These are phyloP conservation scores for Candida pseudoviswanathii DNA, from an alignment of 1,139 yeast genomes.

Conservation along the genomic window DNA sequence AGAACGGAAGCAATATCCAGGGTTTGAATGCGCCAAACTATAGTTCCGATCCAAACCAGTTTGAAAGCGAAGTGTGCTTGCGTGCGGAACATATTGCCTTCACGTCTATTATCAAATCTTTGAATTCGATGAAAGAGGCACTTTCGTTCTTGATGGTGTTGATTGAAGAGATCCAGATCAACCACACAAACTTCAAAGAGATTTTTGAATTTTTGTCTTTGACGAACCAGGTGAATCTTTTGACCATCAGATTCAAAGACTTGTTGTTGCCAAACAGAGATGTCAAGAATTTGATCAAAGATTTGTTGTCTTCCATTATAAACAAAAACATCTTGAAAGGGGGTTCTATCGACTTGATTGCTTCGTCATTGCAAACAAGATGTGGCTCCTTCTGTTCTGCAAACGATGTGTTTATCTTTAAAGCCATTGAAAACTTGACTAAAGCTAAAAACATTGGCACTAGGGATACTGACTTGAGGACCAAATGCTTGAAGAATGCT, in stretches of 20 bases:
- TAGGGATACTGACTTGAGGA: slow-evolving; percentile 69
- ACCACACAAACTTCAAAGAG: slow-evolving; percentile 52
- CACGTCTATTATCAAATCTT: slow-evolving; percentile 72
- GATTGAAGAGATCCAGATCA: slow-evolving; percentile 67
- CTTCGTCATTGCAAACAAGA: slow-evolving; percentile 84
- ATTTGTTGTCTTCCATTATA: slow-evolving; percentile 83
- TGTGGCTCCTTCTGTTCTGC: slow-evolving; percentile 96
- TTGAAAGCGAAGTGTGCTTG: slow-evolving; percentile 66
- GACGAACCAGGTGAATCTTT: slow-evolving; percentile 67
- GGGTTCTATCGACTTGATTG: slow-evolving; percentile 89
- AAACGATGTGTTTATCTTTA: slow-evolving; percentile 89
- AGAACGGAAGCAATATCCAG: slow-evolving; percentile 62
- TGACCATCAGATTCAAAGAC: slow-evolving; percentile 69
- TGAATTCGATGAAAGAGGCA: slow-evolving; percentile 84
- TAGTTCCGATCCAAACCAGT: slow-evolving; percentile 49
- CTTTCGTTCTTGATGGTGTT: slow-evolving; percentile 82
- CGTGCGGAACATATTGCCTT: slow-evolving; percentile 94
- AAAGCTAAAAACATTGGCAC: slow-evolving; percentile 78
- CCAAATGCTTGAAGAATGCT: slow-evolving; percentile 73
- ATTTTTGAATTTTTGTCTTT: slow-evolving; percentile 69
- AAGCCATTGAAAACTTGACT: slow-evolving; percentile 89
- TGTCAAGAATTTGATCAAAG: slow-evolving; percentile 76
- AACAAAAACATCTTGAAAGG: slow-evolving; percentile 88
- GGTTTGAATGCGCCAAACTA: slow-evolving; percentile 58
- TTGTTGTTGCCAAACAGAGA: slow-evolving; percentile 68